phyloP scores from a whole-genome alignment of 768 basidiomycete genomes.

The Tricholoma furcatifolium region DNA sequence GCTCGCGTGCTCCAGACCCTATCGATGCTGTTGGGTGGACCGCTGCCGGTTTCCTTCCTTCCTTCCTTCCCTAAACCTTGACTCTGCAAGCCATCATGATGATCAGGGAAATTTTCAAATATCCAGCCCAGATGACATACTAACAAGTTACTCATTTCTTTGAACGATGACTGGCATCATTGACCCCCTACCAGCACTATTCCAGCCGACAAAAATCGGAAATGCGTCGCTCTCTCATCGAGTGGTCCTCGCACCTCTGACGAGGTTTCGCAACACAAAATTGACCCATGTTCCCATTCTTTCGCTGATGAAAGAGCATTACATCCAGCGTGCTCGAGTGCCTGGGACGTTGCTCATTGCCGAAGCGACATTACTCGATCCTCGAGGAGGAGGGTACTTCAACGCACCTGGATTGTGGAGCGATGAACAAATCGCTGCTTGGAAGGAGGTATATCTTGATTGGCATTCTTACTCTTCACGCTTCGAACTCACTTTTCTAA shows the following conservation, averaged over 20 bases:
- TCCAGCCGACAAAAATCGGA: conserved; percentile 5
- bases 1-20: too few relatives aligned
- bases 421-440: conserved; percentile 26
- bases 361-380: conserved; percentile 49
- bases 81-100: too few relatives aligned
- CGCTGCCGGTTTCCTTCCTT: too few relatives aligned
- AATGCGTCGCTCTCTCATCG: conserved; percentile 3
- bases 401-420: conserved; percentile 58
- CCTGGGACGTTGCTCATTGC: conserved; percentile 53
- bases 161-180: neutral
- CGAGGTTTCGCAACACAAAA: conserved; percentile 4
- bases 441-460: conserved; percentile 2
- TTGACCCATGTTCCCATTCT: conserved; percentile 28
- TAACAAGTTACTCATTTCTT: neutral
- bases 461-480: too few relatives aligned
- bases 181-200: neutral
- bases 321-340: conserved; percentile 40
- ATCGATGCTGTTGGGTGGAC: too few relatives aligned
- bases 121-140: too few relatives aligned
- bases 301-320: conserved; percentile 41
- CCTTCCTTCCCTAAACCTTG: too few relatives aligned
- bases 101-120: too few relatives aligned
- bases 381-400: conserved; percentile 39
- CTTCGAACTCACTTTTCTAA: neutral
- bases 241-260: conserved; percentile 9